Evolutionary conservation across 2,329 filamentous ascomycete genomes (phyloP), one percentile per base, ranked within the genome.

Genomic region (Lanzia echinophila): DNA sequence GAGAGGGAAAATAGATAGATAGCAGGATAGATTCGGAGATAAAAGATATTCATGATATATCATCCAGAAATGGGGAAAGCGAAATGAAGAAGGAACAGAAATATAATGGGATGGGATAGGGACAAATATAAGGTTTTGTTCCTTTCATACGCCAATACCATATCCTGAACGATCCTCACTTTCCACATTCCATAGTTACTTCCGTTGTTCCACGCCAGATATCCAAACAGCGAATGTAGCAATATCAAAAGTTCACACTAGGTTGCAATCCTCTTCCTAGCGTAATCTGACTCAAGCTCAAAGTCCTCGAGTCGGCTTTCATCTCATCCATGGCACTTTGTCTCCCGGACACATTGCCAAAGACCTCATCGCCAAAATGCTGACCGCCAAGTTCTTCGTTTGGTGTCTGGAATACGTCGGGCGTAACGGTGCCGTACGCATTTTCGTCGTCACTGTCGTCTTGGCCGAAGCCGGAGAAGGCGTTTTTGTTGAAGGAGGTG

Each of bases 231-330:
- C 8, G 24, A 28, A 28, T n/a, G n/a, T 4, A 28, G 24, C 8
- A 28, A 28, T 4, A 28, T 15, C 31, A 59, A 46, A 61, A 59
- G 41, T 58, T 61, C 53, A 61, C 36, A 48, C 54, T 55, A 43
- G 49, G 57, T 41, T 59, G 58, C 19, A 53, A 36, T 5, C 56
- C 57, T 60, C 22, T 53, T 13, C 44, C 44, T 22, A 79, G 69
- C 1, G 81, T 84, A 61, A 84, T 67, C 63, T 82, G 79, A 56
- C 80, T 81, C 11, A 86, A 72, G 28, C 80, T 87, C 63, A 89
- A 74, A 42, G 82, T 85, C 59, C 80, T 79, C 20, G 80, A 81
- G 1, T 83, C 81, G 65, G 73, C 80, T 58, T 78, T 77, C 48
- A 82, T 81, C 65, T 73, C 81, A 58, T 79, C 77, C 50, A 38